Percentiles rank a stretch among this genome's conserved stretches.
phyloP scores from a whole-genome alignment of 306 rosid species.

The Inga oerstediana region DNA sequence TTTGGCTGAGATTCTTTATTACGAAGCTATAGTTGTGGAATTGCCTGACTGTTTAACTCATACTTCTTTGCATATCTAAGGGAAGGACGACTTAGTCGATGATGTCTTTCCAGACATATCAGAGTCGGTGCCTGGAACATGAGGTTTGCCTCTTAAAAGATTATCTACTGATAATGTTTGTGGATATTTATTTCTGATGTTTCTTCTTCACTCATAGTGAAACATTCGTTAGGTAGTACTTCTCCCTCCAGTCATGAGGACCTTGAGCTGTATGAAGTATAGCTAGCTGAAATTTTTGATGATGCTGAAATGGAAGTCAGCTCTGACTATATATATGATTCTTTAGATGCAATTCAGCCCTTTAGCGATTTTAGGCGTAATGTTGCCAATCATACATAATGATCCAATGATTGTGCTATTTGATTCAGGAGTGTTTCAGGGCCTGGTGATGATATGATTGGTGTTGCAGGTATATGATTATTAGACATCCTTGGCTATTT shows the following conservation, averaged over 20 bases:
- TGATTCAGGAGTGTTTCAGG: constrained; percentile 64
- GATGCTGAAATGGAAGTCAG: constrained; percentile 72
- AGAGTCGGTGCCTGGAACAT: constrained; percentile 52
- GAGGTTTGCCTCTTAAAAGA: constrained; percentile 56
- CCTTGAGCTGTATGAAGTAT: constrained; percentile 68
- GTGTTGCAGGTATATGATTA: constrained; percentile 52
- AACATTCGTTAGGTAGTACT: constrained; percentile 49
- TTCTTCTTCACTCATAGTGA: constrained; percentile 32
- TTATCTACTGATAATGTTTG: constrained; percentile 10
- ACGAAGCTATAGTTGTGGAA: not conserved
- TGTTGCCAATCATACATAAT: constrained; percentile 7
- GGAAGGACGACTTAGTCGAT: constrained; percentile 54
- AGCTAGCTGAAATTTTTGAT: constrained; percentile 84
- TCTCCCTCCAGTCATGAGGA: constrained; percentile 60
- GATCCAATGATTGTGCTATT: constrained; percentile 47
- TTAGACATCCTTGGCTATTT: not conserved
- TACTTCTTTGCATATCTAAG: constrained; percentile 47
- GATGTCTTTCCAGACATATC: constrained; percentile 61
- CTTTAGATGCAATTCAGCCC: constrained; percentile 23
- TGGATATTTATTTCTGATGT: constrained; percentile 1
- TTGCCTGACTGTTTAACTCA: constrained; percentile 13
- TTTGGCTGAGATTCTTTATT: not conserved
- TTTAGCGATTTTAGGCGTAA: not conserved
- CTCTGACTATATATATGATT: constrained; percentile 77
- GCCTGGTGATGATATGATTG: constrained; percentile 38